These are phyloP conservation scores for Paspalum notatum DNA, from an alignment of 176 grass and related monocot genomes.

Conservation along the genomic window DNA sequence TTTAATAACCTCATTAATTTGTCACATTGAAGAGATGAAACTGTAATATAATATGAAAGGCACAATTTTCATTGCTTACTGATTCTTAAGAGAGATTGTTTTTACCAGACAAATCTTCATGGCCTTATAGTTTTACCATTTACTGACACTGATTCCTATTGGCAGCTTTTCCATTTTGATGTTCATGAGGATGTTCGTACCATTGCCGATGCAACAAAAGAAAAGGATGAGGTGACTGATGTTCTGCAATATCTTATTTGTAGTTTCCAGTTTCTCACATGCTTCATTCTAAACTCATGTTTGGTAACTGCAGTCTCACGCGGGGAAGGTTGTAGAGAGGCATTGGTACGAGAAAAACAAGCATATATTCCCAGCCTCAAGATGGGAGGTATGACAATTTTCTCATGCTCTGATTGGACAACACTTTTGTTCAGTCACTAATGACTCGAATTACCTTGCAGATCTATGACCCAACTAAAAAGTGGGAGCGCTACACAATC, in stretches of 20 bases:
- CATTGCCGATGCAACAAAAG: conserved; percentile 92
- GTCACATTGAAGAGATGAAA: not conserved
- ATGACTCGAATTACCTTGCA: conserved; percentile 43
- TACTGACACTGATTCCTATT: conserved; percentile 14
- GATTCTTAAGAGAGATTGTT: not conserved
- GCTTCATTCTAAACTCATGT: conserved; percentile 27
- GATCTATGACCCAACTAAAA: conserved; percentile 98
- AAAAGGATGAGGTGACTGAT: conserved; percentile 89
- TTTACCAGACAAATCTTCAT: conserved; percentile 1
- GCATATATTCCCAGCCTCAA: conserved; percentile 97
- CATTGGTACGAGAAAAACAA: conserved; percentile 99
- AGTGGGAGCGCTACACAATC: conserved; percentile 98
- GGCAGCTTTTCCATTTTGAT: conserved; percentile 99
- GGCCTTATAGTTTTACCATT: not conserved
- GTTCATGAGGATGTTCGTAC: conserved; percentile 98
- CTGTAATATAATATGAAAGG: not conserved
- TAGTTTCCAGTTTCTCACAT: not conserved
- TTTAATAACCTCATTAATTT: not conserved
- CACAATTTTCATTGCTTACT: not conserved
- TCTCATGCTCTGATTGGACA: not conserved
- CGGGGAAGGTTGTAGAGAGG: conserved; percentile 94
- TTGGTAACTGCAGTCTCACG: conserved; percentile 75
- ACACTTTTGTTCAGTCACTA: not conserved
- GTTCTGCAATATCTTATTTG: conserved; percentile 16
- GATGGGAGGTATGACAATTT: conserved; percentile 87